Percentiles rank a stretch among this genome's conserved stretches.
phyloP scores from a whole-genome alignment of 371 early-diverging fungal genomes.

The Mycotypha africana region DNA sequence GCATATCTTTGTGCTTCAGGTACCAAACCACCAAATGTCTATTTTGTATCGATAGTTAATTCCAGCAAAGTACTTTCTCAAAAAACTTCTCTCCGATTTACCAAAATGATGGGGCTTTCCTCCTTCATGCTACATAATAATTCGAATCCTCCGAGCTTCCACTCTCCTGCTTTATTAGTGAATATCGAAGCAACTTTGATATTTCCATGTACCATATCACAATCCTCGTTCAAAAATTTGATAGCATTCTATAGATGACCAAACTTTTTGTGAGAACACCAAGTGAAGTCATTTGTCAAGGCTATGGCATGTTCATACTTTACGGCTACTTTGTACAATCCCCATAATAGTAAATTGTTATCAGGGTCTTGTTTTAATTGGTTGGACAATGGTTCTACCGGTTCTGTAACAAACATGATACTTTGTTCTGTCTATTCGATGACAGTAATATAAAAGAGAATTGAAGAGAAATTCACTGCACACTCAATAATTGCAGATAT shows the following conservation, averaged over 20 bases:
- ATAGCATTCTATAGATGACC: constrained; percentile 60
- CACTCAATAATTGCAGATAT: no score
- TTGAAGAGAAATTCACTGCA: no score
- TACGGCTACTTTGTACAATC: constrained; percentile 87
- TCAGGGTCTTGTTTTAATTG: constrained; percentile 53
- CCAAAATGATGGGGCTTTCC: constrained; percentile 62
- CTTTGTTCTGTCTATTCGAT: constrained; percentile 65
- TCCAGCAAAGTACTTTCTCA: neutral
- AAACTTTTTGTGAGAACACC: neutral
- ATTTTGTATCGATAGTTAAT: neutral
- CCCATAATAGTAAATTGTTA: constrained; percentile 73
- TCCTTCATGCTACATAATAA: constrained; percentile 68
- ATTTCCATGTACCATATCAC: constrained; percentile 85
- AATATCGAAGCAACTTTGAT: constrained; percentile 74
- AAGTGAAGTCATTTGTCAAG: no score
- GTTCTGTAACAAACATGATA: constrained; percentile 91
- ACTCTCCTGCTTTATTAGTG: constrained; percentile 87
- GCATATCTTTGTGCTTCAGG: constrained; percentile 65
- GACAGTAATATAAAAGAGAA: no score
- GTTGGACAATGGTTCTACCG: constrained; percentile 67
- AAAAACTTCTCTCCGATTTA: constrained; percentile 16
- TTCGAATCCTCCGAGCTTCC: constrained; percentile 92
- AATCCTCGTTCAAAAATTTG: constrained; percentile 83
- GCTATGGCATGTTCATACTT: constrained; percentile 18
- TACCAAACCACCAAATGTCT: constrained; percentile 65